phyloP scores from a whole-genome alignment of 1,284 basidiomycete species.

The Phylloboletellus chloephorus region DNA sequence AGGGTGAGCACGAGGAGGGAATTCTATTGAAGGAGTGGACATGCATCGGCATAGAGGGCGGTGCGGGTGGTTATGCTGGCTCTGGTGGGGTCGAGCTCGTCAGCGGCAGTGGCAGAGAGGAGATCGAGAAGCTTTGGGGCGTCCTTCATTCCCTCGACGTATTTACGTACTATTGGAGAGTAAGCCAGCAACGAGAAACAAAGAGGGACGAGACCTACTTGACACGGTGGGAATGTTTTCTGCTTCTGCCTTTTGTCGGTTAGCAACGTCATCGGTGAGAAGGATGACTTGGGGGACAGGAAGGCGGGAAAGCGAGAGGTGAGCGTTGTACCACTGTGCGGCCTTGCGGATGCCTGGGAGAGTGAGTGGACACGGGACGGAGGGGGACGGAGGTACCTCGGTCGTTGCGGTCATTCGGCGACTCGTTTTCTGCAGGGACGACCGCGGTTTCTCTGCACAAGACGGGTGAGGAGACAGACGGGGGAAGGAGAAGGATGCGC shows the following conservation, averaged over 20 bases:
- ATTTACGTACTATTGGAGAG: slow-evolving; percentile 57
- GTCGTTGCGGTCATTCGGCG: slow-evolving; percentile 90
- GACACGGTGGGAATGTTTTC: slow-evolving; percentile 64
- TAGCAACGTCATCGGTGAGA: slow-evolving; percentile 86
- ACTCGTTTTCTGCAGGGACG: slow-evolving; percentile 67
- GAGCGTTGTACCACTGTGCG: slow-evolving; percentile 78
- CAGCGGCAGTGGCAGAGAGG: slow-evolving; percentile 61
- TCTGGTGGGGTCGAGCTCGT: slow-evolving; percentile 56
- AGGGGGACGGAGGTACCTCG: slow-evolving; percentile 49
- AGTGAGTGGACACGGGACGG: background rate
- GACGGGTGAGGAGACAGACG: slow-evolving; percentile 8
- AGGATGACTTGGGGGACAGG: slow-evolving; percentile 67
- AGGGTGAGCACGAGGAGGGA: background rate
- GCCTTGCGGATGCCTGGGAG: slow-evolving; percentile 75
- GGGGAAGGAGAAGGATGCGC: slow-evolving; percentile 23
- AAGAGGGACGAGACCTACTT: slow-evolving; percentile 36
- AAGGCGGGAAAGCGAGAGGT: slow-evolving; percentile 55
- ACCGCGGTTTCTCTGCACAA: slow-evolving; percentile 68
- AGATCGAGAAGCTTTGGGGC: slow-evolving; percentile 72
- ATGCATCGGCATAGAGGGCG: slow-evolving; percentile 74
- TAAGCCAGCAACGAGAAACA: slow-evolving; percentile 1
- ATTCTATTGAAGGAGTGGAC: slow-evolving; percentile 9
- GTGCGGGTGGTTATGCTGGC: slow-evolving; percentile 49
- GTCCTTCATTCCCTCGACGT: slow-evolving; percentile 70
- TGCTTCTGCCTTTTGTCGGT: slow-evolving; percentile 71